Evolutionary conservation across 1,284 basidiomycete genomes (phyloP), one percentile per base, ranked within the genome.

Genomic region (Testicularia cyperi): DNA sequence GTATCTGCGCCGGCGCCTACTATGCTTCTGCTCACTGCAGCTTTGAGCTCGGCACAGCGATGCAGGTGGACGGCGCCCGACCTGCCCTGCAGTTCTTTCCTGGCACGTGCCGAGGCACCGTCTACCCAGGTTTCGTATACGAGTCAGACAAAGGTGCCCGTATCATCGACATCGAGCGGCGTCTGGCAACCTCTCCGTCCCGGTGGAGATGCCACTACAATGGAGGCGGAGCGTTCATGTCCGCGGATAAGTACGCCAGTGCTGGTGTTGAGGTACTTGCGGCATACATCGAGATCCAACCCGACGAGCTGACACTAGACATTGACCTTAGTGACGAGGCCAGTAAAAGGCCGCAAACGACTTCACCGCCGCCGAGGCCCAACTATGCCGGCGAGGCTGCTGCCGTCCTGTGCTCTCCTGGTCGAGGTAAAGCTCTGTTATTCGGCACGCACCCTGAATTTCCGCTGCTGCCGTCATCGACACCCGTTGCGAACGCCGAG

Each of bases 381-480:
- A 44, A 53, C 12, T 69, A 55, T 29, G 57, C 31, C 3, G 66
- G 61, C 5, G 57, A 69, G 24, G 61, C 83, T 15, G 85, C 85
- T 1, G 84, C 79, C 0, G 79, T 86, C 5, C 72, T 78, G 4
- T 82, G 80, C 30, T 68, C 62, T 0, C 78, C 84, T n/a, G 84
- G 83, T 1, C 68, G 75, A 16, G 88, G 88, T 2, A 80, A 78
- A 20, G 82, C 84, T 0, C 72, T 84, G 2, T 77, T 88, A 6
- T 86, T 84, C 80, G 81, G 82, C 3, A 79, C 83, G 0, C 85
- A 84, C 64, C 79, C 86, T 16, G 88, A 88, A 70, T 83, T 83
- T 62, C 80, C 85, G 3, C 68, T 83, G 26, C 23, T 57, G 69
- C 78, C 41, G 6, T 45, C 45, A 1, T 61, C 57, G 16, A 54